Evolutionary conservation across 1,284 basidiomycete species (phyloP).

Genomic region (Leccinum pachyderme): DNA sequence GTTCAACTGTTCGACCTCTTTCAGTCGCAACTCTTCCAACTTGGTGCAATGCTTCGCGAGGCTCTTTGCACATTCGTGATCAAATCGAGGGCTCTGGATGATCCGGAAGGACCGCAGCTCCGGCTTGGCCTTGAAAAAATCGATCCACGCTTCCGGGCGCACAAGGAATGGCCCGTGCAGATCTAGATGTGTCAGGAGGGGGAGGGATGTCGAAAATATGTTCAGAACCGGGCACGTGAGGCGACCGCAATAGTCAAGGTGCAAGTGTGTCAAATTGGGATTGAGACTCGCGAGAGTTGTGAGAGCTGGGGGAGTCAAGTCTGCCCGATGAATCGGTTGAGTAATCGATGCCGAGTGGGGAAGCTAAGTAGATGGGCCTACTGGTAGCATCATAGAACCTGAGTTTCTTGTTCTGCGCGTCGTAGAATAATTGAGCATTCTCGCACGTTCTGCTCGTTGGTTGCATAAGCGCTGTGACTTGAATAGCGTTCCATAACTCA

Average conservation of each 20-base stretch:
- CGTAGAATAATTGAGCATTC: constrained; percentile 85
- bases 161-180: constrained; percentile 91
- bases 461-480: constrained; percentile 1
- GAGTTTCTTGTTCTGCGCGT: constrained; percentile 64
- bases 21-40: constrained; percentile 72
- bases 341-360: background rate
- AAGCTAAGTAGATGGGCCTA: constrained; percentile 31
- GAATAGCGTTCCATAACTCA: constrained; percentile 40
- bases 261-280: constrained; percentile 73
- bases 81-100: constrained; percentile 86
- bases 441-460: constrained; percentile 55
- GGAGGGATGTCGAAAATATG: constrained; percentile 65
- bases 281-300: constrained; percentile 73
- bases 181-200: constrained; percentile 68
- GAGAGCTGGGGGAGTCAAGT: constrained; percentile 66
- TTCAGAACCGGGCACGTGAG: constrained; percentile 70
- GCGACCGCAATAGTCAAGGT: constrained; percentile 87
- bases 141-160: constrained; percentile 70
- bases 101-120: constrained; percentile 74
- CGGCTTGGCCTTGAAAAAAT: constrained; percentile 67
- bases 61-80: constrained; percentile 64
- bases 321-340: constrained; percentile 38
- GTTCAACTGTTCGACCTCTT: constrained; percentile 74
- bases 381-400: constrained; percentile 90
- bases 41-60: constrained; percentile 63